Percentiles rank a stretch among this genome's conserved stretches.
Conservation (phyloP, 2,329 filamentous ascomycete genomes). For the Fusarium sp. region DNA sequence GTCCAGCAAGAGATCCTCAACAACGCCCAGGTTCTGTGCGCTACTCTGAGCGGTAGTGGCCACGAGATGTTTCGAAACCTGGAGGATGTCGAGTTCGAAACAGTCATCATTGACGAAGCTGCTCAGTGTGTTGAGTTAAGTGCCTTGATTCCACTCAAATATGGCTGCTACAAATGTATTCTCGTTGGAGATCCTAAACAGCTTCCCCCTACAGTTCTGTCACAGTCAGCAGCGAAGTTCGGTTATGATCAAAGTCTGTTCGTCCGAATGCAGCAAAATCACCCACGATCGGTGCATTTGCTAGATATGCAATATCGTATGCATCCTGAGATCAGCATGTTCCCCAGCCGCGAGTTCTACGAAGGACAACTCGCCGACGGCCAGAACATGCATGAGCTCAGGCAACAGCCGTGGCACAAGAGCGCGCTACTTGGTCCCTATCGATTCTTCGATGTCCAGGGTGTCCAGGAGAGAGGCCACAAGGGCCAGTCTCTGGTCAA, state of each 20-base stretch:
- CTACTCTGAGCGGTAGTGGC: slow-evolving; percentile 93
- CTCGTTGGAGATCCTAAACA: slow-evolving; percentile 98
- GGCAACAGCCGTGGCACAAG: slow-evolving; percentile 86
- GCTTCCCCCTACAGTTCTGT: slow-evolving; percentile 93
- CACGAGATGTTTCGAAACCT: slow-evolving; percentile 97
- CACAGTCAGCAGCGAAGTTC: slow-evolving; percentile 89
- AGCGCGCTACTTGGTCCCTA: slow-evolving; percentile 88
- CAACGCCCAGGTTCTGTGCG: slow-evolving; percentile 91
- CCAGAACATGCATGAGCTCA: slow-evolving; percentile 80
- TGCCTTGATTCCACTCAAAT: slow-evolving; percentile 95
- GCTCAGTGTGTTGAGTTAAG: slow-evolving; percentile 98
- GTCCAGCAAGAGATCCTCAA: slow-evolving; percentile 93
- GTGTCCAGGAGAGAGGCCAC: slow-evolving; percentile 82
- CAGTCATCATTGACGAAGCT: slow-evolving; percentile 97
- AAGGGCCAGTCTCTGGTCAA: slow-evolving; percentile 93
- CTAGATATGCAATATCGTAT: slow-evolving; percentile 99
- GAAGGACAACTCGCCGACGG: slow-evolving; percentile 89
- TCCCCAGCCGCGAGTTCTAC: slow-evolving; percentile 93
- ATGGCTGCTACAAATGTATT: slow-evolving; percentile 96
- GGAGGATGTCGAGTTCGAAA: slow-evolving; percentile 96
- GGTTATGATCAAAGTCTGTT: slow-evolving; percentile 99
- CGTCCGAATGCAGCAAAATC: slow-evolving; percentile 96
- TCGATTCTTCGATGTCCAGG: slow-evolving; percentile 95
- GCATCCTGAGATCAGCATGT: slow-evolving; percentile 95
- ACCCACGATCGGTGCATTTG: slow-evolving; percentile 87